Evolutionary conservation across 2,329 filamentous ascomycete genomes (phyloP).

Genomic region (Nothophaeocryptopus gaeumannii): DNA sequence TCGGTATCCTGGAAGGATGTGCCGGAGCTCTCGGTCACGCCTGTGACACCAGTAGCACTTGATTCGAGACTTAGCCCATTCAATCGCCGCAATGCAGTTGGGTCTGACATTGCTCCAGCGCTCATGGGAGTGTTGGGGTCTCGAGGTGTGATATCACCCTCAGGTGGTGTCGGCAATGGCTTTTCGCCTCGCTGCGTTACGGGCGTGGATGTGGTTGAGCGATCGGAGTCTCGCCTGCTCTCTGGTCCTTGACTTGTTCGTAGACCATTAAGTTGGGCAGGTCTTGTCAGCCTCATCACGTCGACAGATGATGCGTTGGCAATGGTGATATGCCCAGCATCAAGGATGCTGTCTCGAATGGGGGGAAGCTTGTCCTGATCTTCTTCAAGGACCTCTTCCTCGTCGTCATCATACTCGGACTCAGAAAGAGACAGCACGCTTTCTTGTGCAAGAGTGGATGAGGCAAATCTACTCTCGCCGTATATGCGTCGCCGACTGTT

Average conservation of each 20-base stretch:
- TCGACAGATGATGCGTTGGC: conserved; percentile 20
- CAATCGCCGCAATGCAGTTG: conserved; percentile 15
- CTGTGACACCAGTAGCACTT: conserved; percentile 7
- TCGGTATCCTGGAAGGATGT: conserved; percentile 5
- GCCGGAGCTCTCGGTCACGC: conserved; percentile 9
- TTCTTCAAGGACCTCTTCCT: conserved; percentile 4
- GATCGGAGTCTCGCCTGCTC: conserved; percentile 10
- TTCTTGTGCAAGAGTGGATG: conserved; percentile 10
- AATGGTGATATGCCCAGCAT: conserved; percentile 19
- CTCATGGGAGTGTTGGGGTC: background rate
- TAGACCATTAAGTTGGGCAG: conserved; percentile 6
- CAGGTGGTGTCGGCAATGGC: conserved; percentile 1
- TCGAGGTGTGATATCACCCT: too few relatives aligned
- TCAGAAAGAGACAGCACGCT: conserved; percentile 19
- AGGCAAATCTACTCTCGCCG: conserved; percentile 2
- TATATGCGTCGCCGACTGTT: background rate
- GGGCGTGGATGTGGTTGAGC: conserved; percentile 13
- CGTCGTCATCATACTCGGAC: conserved; percentile 18
- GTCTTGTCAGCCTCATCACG: conserved; percentile 18
- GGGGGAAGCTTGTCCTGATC: conserved; percentile 12
- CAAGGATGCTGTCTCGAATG: conserved; percentile 24
- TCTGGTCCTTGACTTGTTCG: conserved; percentile 6
- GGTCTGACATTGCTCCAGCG: conserved; percentile 3
- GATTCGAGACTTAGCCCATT: conserved; percentile 19
- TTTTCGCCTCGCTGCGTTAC: conserved; percentile 4